Base-by-base conservation (phyloP, 2,329 filamentous ascomycete genomes). In the Aureobasidium sp. region DNA sequence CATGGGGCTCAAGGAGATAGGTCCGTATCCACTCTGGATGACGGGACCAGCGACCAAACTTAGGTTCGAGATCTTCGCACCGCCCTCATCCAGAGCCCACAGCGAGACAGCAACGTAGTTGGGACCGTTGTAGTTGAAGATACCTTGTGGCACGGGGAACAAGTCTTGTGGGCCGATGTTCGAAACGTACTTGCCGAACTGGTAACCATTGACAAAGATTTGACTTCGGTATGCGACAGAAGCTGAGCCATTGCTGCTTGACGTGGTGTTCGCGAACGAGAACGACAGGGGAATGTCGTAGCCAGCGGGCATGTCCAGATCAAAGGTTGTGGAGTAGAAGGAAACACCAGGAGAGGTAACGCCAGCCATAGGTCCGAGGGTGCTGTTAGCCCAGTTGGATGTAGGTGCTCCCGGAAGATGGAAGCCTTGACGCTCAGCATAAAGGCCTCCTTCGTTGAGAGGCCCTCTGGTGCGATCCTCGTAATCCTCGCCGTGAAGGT, bases 151-250 rank as follows among this genome's bases (percentile, higher is more conserved):
- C 0, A 92, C 88, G 1, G 87, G 87, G 69, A 86, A 92, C 2
- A 72, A 77, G 0, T 80, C 84, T 74, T 93, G 88, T 1, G 89
- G 89, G 0, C 89, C 89, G n/a, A 91, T 78, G 65, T 91, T 87
- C 68, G 84, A 86, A n/a, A 83, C 75, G 64, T 82, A 86, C 69
- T 86, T 86, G 2, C 83, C 84, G 65, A 86, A 90, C 70, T 91
- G 87, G 73, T 84, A 91, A 1, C 88, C 88, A 66, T 91, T 90
- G 42, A 90, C 83, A 69, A 81, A 91, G 13, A 90, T 74, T 66
- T 86, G 80, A 1, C 78, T 83, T 15, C 87, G 77, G 64, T 86
- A 87, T 4, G 75, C 71, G 9, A 15, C 39, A 25, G 58, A 21
- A 13, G 29, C 8, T 69, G 71, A 5, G 4, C 64, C 66, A 0